Percentiles rank a stretch among this genome's conserved stretches.
Conservation (phyloP, 306 rosid genomes). For the Trifolium subterraneum region DNA sequence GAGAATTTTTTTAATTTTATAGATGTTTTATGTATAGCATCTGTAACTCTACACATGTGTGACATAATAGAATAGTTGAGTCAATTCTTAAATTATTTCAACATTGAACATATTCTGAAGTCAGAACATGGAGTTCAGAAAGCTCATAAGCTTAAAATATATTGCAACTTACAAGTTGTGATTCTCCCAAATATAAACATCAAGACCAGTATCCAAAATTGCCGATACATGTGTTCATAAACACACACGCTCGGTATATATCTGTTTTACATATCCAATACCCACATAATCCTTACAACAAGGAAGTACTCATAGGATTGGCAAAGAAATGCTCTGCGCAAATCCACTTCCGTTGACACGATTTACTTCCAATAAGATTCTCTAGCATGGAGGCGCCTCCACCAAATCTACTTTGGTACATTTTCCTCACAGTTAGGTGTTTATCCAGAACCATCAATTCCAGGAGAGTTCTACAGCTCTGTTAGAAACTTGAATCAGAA, state of each 20-base stretch:
- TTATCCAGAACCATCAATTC: constrained; percentile 83
- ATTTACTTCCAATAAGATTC: constrained; percentile 58
- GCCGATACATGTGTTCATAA: not conserved
- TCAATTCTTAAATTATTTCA: not conserved
- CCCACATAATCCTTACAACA: constrained; percentile 53
- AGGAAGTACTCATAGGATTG: constrained; percentile 75
- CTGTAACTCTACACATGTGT: no score
- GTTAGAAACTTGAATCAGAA: constrained; percentile 45
- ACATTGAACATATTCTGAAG: not conserved
- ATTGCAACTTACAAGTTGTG: constrained; percentile 1
- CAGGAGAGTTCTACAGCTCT: constrained; percentile 83
- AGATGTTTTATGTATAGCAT: no score
- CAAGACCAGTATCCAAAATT: constrained; percentile 18
- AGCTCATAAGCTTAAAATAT: constrained; percentile 1
- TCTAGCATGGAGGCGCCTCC: constrained; percentile 62
- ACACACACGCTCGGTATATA: not conserved
- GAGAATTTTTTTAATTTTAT: no score
- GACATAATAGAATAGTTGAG: no score
- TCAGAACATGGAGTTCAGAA: not conserved
- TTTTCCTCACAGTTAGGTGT: constrained; percentile 74
- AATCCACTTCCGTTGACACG: constrained; percentile 47
- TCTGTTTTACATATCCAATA: not conserved
- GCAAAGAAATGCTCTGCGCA: constrained; percentile 77
- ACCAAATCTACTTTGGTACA: constrained; percentile 59
- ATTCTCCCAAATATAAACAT: constrained; percentile 20